A percentile compares a stretch with the other conserved stretches of the same genome.
Conservation (phyloP, 352 stramenopile species). For the Halophytophthora batemanensis region DNA sequence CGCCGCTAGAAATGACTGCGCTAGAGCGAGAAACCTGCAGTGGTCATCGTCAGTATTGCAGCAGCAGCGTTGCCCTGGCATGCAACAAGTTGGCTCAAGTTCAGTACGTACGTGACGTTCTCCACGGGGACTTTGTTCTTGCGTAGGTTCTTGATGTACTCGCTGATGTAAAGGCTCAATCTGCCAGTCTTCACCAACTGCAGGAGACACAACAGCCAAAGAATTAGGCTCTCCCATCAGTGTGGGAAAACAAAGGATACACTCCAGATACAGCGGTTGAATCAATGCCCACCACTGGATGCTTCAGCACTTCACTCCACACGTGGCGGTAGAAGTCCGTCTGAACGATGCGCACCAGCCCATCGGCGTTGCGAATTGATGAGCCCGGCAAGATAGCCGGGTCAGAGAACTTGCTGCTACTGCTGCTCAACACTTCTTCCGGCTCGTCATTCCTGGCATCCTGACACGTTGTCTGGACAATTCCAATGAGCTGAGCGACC, state of each 20-base stretch:
- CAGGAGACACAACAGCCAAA: conserved; percentile 1
- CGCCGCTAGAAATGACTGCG: conserved; percentile 44
- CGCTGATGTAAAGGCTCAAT: conserved; percentile 54
- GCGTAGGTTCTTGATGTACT: conserved; percentile 64
- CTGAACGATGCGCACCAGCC: conserved; percentile 49
- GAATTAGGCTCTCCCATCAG: background rate
- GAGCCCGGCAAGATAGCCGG: background rate
- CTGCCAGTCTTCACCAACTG: conserved; percentile 36
- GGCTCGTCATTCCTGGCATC: conserved; percentile 30
- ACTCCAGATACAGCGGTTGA: background rate
- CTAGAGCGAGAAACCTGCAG: conserved; percentile 50
- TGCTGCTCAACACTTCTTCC: conserved; percentile 28
- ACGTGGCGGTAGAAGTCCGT: conserved; percentile 56
- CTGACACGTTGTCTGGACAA: conserved; percentile 43
- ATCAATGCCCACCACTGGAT: conserved; percentile 31
- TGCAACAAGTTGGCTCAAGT: too few relatives aligned
- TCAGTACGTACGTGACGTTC: conserved; percentile 45
- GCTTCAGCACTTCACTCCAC: conserved; percentile 46
- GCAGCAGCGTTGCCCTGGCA: too few relatives aligned
- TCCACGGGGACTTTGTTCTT: conserved; percentile 53
- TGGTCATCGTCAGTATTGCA: background rate
- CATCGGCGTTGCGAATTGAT: conserved; percentile 32
- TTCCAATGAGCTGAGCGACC: conserved; percentile 34
- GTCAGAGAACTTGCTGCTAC: conserved; percentile 16
- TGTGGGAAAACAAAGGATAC: background rate